phyloP scores from a whole-genome alignment of 2,329 filamentous ascomycete genomes.

The Nemania sp. region DNA sequence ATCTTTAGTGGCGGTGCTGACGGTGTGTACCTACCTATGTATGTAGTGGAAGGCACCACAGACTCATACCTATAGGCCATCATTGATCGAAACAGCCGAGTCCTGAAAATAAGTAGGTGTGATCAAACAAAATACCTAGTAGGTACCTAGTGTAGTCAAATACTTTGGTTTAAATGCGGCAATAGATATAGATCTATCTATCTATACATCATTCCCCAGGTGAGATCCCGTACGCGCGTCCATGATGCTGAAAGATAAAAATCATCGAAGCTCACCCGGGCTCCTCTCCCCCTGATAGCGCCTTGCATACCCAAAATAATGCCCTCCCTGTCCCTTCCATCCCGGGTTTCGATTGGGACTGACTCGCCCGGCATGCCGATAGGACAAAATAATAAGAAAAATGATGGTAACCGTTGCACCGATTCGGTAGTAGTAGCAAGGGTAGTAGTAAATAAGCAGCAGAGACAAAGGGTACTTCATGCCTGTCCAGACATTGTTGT shows the following conservation, averaged over 20 bases:
- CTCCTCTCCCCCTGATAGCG: slow-evolving; percentile 19
- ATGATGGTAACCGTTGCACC: slow-evolving; percentile 15
- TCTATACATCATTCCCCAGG: slow-evolving; percentile 19
- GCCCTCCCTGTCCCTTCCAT: slow-evolving; percentile 18
- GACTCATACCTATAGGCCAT: no score
- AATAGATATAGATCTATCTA: slow-evolving; percentile 22
- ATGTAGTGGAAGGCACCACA: no score
- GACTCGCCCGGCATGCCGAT: slow-evolving; percentile 17
- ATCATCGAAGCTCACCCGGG: slow-evolving; percentile 12
- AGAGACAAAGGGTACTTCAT: slow-evolving; percentile 18
- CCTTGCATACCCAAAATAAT: slow-evolving; percentile 22
- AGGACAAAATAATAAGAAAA: slow-evolving; percentile 16
- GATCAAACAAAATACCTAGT: background rate
- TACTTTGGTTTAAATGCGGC: slow-evolving; percentile 6
- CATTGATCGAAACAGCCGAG: no score
- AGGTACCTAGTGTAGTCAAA: no score
- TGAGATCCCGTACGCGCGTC: slow-evolving; percentile 3
- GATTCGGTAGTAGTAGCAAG: background rate
- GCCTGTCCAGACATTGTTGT: slow-evolving; percentile 17
- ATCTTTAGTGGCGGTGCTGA: no score
- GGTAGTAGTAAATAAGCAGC: background rate
- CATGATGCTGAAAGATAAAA: slow-evolving; percentile 6
- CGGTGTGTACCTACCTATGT: no score
- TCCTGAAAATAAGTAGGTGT: background rate
- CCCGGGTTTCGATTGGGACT: slow-evolving; percentile 5